These are phyloP conservation scores for Leccinum uliginosum DNA, from an alignment of 768 basidiomycete species.

Conservation along the genomic window DNA sequence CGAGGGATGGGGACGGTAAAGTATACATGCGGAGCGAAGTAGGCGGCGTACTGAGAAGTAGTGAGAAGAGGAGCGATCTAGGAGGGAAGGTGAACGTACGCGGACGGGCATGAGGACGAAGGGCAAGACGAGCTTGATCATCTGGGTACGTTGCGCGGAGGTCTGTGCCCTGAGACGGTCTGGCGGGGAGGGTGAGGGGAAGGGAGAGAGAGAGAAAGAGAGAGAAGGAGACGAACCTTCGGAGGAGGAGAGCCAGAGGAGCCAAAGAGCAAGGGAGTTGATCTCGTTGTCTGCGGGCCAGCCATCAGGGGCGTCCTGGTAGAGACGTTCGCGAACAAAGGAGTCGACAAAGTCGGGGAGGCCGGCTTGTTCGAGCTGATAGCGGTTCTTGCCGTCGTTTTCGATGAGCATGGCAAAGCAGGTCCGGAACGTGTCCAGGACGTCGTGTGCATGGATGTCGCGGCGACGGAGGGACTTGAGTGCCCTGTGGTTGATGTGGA, in stretches of 20 bases:
- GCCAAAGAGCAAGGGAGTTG: slow-evolving; percentile 56
- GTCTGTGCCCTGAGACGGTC: slow-evolving; percentile 29
- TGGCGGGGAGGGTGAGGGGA: slow-evolving; percentile 21
- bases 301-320: slow-evolving; percentile 39
- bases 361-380: slow-evolving; percentile 51
- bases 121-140: slow-evolving; percentile 37
- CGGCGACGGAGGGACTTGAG: slow-evolving; percentile 29
- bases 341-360: slow-evolving; percentile 42
- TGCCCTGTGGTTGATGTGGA: slow-evolving; percentile 33
- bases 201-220: neutral
- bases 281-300: slow-evolving; percentile 54
- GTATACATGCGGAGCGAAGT: slow-evolving; percentile 60
- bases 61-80: slow-evolving; percentile 6
- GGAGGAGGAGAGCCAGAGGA: slow-evolving; percentile 59
- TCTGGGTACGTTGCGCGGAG: slow-evolving; percentile 23
- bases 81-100: slow-evolving; percentile 23
- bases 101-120: slow-evolving; percentile 49
- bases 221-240: slow-evolving; percentile 35
- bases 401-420: slow-evolving; percentile 58
- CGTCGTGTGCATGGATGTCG: slow-evolving; percentile 30
- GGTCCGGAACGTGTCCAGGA: slow-evolving; percentile 38
- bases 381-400: slow-evolving; percentile 62
- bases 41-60: slow-evolving; percentile 44
- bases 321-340: slow-evolving; percentile 45
- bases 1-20: slow-evolving; percentile 46